These are phyloP conservation scores for Calonectria pseudoreteaudii DNA, from an alignment of 2,329 filamentous ascomycete genomes.

Conservation along the genomic window DNA sequence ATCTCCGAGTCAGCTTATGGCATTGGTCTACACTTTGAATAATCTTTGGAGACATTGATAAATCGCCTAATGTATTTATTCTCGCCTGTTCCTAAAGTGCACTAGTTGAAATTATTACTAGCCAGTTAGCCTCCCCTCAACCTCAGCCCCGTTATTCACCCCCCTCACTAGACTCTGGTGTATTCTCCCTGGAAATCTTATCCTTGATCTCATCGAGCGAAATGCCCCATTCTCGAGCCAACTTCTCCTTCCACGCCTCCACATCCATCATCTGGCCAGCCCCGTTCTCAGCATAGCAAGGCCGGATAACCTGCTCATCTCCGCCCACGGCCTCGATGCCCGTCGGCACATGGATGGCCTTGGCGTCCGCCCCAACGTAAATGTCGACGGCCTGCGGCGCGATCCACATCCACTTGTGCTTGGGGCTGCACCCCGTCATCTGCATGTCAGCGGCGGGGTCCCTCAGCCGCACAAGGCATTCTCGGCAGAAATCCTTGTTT, in stretches of 20 bases:
- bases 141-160: not conserved
- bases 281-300: not conserved
- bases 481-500: not conserved
- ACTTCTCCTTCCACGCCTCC: not conserved
- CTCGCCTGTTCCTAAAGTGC: too few relatives aligned
- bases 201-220: not conserved
- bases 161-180: not conserved
- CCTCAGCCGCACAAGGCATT: not conserved
- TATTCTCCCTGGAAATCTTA: not conserved
- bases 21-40: too few relatives aligned
- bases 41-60: too few relatives aligned
- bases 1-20: too few relatives aligned
- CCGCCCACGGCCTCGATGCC: not conserved
- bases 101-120: not conserved
- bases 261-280: not conserved
- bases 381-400: not conserved
- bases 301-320: not conserved
- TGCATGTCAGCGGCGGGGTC: not conserved
- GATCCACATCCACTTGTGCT: not conserved
- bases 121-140: not conserved
- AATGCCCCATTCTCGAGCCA: not conserved
- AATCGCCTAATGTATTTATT: too few relatives aligned
- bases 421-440: not conserved
- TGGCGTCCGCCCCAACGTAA: not conserved
- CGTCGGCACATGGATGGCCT: not conserved